Conservation (phyloP, 495 filamentous ascomycete species). For the Lasiosphaeria ovina region DNA sequence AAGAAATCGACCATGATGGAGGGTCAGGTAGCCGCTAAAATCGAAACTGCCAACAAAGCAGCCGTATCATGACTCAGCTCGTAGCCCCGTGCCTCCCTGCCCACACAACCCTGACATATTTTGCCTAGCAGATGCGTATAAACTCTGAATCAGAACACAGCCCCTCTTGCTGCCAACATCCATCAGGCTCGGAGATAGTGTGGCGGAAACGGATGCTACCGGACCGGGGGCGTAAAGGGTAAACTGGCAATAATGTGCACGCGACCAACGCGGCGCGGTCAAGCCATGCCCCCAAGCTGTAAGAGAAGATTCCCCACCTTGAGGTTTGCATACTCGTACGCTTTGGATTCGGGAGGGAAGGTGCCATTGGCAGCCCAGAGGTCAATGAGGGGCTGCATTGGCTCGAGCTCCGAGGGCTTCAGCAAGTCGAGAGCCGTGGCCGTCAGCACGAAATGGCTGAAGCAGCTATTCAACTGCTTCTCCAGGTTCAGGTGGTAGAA, state of each 20-base stretch:
- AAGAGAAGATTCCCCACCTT: slow-evolving; percentile 43
- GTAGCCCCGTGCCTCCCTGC: too few relatives aligned
- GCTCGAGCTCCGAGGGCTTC: slow-evolving; percentile 80
- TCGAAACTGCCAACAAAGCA: too few relatives aligned
- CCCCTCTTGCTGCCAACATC: too few relatives aligned
- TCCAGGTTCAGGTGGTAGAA: slow-evolving; percentile 81
- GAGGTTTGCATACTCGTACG: slow-evolving; percentile 55
- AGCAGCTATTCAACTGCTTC: slow-evolving; percentile 90
- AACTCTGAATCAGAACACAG: too few relatives aligned
- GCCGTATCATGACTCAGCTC: too few relatives aligned
- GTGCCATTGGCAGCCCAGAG: slow-evolving; percentile 82
- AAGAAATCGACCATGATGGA: too few relatives aligned
- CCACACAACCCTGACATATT: too few relatives aligned
- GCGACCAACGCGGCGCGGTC: slow-evolving; percentile 4
- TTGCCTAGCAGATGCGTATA: too few relatives aligned
- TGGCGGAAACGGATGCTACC: too few relatives aligned
- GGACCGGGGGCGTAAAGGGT: not conserved
- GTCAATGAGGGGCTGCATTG: slow-evolving; percentile 90
- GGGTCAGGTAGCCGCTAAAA: too few relatives aligned
- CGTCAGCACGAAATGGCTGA: slow-evolving; percentile 88
- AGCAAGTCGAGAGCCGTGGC: slow-evolving; percentile 81
- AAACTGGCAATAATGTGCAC: not conserved
- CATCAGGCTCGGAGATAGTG: too few relatives aligned
- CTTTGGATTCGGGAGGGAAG: slow-evolving; percentile 68
- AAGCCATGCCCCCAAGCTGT: slow-evolving; percentile 41